These are phyloP conservation scores for Fusarium armeniacum DNA, from an alignment of 2,329 filamentous ascomycete species.

Conservation along the genomic window DNA sequence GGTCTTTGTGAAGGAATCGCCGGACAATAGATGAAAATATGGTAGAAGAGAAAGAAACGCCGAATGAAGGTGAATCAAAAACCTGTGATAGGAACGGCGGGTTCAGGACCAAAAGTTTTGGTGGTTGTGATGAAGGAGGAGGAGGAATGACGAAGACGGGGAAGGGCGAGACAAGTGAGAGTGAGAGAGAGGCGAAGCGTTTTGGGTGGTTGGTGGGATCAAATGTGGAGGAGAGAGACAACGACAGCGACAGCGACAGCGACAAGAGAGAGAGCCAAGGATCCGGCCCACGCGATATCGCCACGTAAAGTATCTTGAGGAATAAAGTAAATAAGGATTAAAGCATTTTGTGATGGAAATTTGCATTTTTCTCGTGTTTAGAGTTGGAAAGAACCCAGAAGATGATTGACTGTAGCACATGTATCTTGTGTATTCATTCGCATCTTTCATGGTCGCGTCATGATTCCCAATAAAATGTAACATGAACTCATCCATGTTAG, in stretches of 20 bases:
- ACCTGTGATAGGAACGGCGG: conserved; percentile 18
- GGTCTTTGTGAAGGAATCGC: conserved; percentile 5
- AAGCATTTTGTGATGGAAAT: too few species aligned
- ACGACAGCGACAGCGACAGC: too few species aligned
- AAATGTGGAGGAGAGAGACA: conserved; percentile 38
- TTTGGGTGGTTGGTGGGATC: conserved; percentile 37
- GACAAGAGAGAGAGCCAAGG: conserved; percentile 14
- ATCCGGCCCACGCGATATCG: conserved; percentile 43
- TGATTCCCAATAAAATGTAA: conserved; percentile 3
- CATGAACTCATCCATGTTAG: not conserved
- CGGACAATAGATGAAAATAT: conserved; percentile 13
- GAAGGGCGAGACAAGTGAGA: conserved; percentile 28
- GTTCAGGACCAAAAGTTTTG: conserved; percentile 25
- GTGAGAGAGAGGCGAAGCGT: conserved; percentile 11
- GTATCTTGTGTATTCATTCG: not conserved
- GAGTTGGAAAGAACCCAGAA: not conserved
- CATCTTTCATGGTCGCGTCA: conserved; percentile 6
- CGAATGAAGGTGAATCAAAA: conserved; percentile 28
- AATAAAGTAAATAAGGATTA: not conserved
- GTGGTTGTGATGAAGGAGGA: conserved; percentile 28
- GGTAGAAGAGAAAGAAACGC: conserved; percentile 19
- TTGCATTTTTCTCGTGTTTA: not conserved
- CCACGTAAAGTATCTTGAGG: conserved; percentile 27
- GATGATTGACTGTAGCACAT: not conserved
- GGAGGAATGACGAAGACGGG: conserved; percentile 33